Base-by-base conservation (phyloP, 129 eudicot species). In the Flaveria bidentis region DNA sequence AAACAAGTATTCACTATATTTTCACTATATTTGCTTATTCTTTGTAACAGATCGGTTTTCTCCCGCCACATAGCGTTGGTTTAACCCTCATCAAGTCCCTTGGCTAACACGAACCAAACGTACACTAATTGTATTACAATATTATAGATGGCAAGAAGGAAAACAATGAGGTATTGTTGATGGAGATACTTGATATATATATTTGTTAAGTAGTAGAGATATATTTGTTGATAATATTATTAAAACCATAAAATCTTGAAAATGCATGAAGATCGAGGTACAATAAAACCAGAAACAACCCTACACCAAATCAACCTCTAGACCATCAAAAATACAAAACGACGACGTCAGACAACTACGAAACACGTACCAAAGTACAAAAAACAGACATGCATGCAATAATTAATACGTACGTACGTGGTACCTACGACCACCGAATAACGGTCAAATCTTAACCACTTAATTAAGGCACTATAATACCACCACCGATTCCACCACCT, bases 401-500 rank as follows among this genome's bases (percentile, higher is more conserved):
- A 49, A 49, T 49, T 49, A 13, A 14, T 49, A 49, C 53, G 17
- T 49, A 49, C 53, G 17, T 52, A 52, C 65, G 18, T 72, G 65
- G 65, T 16, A 72, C 76, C 61, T 30, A 52, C 60, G 44, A 11
- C 53, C 53, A 49, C 13, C 50, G 20, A 60, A 45, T 62, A 61
- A 75, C 62, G 13, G 39, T 46, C 17, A 63, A 46, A 14, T 49
- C 52, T 18, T 33, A 71, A 71, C 49, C 25, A 47, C 30, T 17
- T 8, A 17, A 13, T 52, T 28, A 81, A 60, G 74, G 81, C 50
- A 77, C 78, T 62, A 76, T 72, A 64, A 45, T 74, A 28, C 83
- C 82, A 33, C 83, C 83, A 11, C 86, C 88, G 13, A 72, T 76
- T 20, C 79, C 79, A 22, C 73, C 73, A 6, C 73, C 73, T 68